Base-by-base conservation (phyloP, 2,329 filamentous ascomycete genomes). In the Fusarium incarnatum region DNA sequence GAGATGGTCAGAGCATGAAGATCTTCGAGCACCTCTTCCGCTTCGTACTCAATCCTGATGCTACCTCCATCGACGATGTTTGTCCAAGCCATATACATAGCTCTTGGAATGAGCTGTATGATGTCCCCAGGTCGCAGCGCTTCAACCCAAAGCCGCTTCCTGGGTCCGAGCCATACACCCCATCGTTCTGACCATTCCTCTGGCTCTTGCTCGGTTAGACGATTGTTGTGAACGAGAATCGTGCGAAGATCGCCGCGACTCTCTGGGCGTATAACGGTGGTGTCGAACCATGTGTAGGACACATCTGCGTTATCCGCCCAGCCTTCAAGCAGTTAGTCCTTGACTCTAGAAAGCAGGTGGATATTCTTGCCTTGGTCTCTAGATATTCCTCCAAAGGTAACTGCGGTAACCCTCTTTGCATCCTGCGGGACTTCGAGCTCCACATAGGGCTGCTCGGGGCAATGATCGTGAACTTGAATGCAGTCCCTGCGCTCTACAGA, bases 231-330 rank as follows among this genome's bases (percentile, higher is more conserved):
- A 5, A 70, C 49, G 0, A 50, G 59, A 3, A 72, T 70, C 0
- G 60, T 72, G 1, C 66, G 70, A 0, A 72, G 27, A 18, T 70
- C 62, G 20, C 65, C 59, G 2, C 70, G 65, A 7, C 70, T 66
- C 25, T 72, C 66, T 0, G 69, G 62, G 0, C 70, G 65, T 1
- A 64, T 60, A 7, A 67, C 70, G 7, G 57, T 58, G 0, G 69
- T 67, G 6, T 72, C 69, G 6, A 71, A 72, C 70, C 70, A 72
- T 1, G 70, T 72, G 16, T 30, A 72, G 0, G 70, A 72, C 0
- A 64, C 44, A 5, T 64, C 60, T 9, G 61, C 45, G 15, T 25
- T 52, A 6, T 70, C 67, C 5, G 70, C 66, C 70, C 69, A 72
- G 2, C 70, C 70, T 72, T 4, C 1, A 2, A 11, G 3, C 1